phyloP scores from a whole-genome alignment of 2,329 filamentous ascomycete genomes.

The Paramyrothecium sp. region DNA sequence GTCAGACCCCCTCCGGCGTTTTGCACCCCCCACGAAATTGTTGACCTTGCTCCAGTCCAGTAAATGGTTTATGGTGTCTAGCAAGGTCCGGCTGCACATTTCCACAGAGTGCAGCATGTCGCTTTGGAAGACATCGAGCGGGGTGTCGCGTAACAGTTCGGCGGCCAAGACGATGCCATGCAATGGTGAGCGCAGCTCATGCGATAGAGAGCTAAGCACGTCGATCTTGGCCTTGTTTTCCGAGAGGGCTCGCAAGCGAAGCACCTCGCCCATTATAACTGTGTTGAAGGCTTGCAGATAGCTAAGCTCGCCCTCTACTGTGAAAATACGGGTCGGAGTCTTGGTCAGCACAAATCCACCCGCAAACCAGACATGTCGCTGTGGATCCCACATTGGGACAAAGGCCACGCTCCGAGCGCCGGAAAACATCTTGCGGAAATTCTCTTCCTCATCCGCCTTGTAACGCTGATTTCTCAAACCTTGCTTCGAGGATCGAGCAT shows the following conservation, averaged over 20 bases:
- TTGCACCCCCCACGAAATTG: slow-evolving; percentile 11
- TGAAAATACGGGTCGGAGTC: slow-evolving; percentile 19
- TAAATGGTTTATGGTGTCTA: slow-evolving; percentile 48
- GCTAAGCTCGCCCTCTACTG: neutral
- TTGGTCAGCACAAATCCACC: slow-evolving; percentile 39
- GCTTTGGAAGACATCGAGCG: slow-evolving; percentile 33
- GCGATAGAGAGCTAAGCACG: neutral
- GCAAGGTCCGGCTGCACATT: slow-evolving; percentile 41
- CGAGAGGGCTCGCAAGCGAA: neutral
- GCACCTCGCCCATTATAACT: slow-evolving; percentile 1
- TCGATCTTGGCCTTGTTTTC: neutral
- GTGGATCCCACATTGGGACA: slow-evolving; percentile 34
- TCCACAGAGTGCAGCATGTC: slow-evolving; percentile 43
- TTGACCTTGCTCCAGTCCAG: slow-evolving; percentile 50
- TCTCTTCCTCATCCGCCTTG: no score
- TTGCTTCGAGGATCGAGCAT: no score
- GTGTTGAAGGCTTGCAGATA: slow-evolving; percentile 4
- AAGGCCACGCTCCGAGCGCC: slow-evolving; percentile 30
- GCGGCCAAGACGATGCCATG: slow-evolving; percentile 23
- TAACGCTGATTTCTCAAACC: no score
- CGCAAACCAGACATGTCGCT: slow-evolving; percentile 33
- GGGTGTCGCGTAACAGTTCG: slow-evolving; percentile 39
- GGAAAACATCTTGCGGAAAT: neutral
- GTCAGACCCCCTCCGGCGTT: neutral
- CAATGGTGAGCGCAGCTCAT: slow-evolving; percentile 2